Conservation (phyloP, 768 basidiomycete genomes). For the Phlebiopsis gigantea region DNA sequence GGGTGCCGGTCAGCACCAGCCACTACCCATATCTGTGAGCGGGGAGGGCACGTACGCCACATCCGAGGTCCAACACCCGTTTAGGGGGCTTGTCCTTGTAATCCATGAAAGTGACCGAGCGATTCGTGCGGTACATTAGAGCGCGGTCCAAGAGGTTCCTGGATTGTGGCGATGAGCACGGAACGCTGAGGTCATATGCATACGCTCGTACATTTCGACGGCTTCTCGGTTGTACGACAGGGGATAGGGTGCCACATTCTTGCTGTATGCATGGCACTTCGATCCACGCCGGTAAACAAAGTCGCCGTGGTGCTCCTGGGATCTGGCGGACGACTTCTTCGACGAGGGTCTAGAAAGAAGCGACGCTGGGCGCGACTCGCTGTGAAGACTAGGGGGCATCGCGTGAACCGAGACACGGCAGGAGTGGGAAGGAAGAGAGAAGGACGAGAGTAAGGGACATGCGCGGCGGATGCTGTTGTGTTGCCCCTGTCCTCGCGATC, state of each 20-base stretch:
- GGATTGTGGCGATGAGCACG: not conserved
- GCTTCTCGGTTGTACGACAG: conserved; percentile 61
- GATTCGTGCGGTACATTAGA: conserved; percentile 34
- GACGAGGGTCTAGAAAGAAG: conserved; percentile 13
- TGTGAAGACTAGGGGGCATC: conserved; percentile 6
- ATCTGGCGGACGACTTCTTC: conserved; percentile 30
- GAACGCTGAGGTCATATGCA: conserved; percentile 10
- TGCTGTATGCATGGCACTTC: conserved; percentile 59
- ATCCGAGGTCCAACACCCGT: conserved; percentile 62
- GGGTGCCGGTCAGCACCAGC: too few species aligned
- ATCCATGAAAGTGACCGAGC: conserved; percentile 49
- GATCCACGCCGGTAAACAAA: conserved; percentile 57
- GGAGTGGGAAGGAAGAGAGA: not conserved
- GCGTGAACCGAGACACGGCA: not conserved
- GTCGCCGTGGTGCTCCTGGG: conserved; percentile 19
- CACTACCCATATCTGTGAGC: too few species aligned
- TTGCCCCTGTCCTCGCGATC: not conserved
- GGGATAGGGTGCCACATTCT: conserved; percentile 75
- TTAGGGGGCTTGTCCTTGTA: conserved; percentile 46
- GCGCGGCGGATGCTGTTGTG: not conserved
- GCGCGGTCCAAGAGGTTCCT: conserved; percentile 11
- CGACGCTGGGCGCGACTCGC: conserved; percentile 4
- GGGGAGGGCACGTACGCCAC: conserved; percentile 47
- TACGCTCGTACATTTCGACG: conserved; percentile 53
- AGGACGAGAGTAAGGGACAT: not conserved